Evolutionary conservation across 2,329 filamentous ascomycete genomes (phyloP).

Genomic region (Aureobasidium sp.): DNA sequence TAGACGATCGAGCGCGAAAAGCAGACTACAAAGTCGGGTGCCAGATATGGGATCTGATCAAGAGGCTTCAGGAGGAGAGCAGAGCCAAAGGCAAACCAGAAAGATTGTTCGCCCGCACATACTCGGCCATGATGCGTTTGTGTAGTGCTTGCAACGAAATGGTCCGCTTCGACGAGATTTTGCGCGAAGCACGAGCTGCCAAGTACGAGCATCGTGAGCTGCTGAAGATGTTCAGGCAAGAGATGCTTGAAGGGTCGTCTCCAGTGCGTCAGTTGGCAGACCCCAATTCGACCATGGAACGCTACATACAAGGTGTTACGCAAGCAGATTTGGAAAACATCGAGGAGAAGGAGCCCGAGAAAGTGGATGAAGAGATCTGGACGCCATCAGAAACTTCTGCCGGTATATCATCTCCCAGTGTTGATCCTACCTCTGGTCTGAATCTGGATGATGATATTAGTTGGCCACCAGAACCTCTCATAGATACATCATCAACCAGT

Average conservation of each 20-base stretch:
- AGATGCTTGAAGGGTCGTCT: neutral
- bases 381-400: neutral
- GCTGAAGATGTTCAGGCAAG: slow-evolving; percentile 18
- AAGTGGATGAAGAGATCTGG: neutral
- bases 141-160: slow-evolving; percentile 19
- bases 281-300: neutral
- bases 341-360: neutral
- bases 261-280: neutral
- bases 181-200: slow-evolving; percentile 16
- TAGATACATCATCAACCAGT: neutral
- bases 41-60: slow-evolving; percentile 39
- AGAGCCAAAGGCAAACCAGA: slow-evolving; percentile 9
- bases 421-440: neutral
- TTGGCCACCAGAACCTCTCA: neutral
- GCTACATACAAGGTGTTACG: neutral
- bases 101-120: slow-evolving; percentile 18
- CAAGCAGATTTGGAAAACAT: neutral
- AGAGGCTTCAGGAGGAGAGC: slow-evolving; percentile 18
- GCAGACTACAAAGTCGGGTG: slow-evolving; percentile 32
- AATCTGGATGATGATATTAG: neutral
- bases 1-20: slow-evolving; percentile 35
- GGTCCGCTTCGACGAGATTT: slow-evolving; percentile 14
- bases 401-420: neutral
- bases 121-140: slow-evolving; percentile 23
- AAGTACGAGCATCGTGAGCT: slow-evolving; percentile 1